Evolutionary conservation across 345 rosid genomes (phyloP).

Genomic region (Erysimum cheiranthoides): DNA sequence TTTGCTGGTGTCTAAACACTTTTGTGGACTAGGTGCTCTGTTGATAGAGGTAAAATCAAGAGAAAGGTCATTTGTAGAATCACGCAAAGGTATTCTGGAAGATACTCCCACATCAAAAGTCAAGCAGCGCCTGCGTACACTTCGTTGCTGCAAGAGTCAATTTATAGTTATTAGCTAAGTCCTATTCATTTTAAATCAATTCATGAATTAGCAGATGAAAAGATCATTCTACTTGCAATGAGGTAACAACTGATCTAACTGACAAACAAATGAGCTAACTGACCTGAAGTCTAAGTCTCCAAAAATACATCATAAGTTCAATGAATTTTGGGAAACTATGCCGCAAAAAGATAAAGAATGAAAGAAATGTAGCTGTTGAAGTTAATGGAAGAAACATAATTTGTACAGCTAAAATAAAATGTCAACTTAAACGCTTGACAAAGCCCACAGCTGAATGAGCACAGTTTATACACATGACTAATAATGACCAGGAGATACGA

Average conservation of each 20-base stretch:
- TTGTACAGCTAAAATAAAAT: not conserved
- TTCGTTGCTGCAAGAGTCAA: slow-evolving; percentile 52
- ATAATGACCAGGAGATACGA: not conserved
- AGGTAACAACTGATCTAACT: not conserved
- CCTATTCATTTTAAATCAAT: not conserved
- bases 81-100: slow-evolving; percentile 44
- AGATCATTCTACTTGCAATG: not conserved
- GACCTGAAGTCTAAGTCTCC: not conserved
- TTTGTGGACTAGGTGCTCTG: slow-evolving; percentile 36
- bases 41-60: slow-evolving; percentile 37
- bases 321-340: not conserved
- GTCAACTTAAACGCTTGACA: slow-evolving; percentile 5
- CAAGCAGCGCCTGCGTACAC: slow-evolving; percentile 64
- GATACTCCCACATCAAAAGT: slow-evolving; percentile 58
- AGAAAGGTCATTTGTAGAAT: slow-evolving; percentile 42
- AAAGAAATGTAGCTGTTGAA: slow-evolving; percentile 9
- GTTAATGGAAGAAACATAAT: not conserved
- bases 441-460: not conserved
- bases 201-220: not conserved
- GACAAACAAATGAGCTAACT: not conserved
- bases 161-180: slow-evolving; percentile 17
- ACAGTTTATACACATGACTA: not conserved
- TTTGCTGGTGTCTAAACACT: slow-evolving; percentile 35
- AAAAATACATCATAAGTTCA: not conserved
- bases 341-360: not conserved